Evolutionary conservation across 2,329 filamentous ascomycete species (phyloP).

Genomic region (Clarireedia hainanense): DNA sequence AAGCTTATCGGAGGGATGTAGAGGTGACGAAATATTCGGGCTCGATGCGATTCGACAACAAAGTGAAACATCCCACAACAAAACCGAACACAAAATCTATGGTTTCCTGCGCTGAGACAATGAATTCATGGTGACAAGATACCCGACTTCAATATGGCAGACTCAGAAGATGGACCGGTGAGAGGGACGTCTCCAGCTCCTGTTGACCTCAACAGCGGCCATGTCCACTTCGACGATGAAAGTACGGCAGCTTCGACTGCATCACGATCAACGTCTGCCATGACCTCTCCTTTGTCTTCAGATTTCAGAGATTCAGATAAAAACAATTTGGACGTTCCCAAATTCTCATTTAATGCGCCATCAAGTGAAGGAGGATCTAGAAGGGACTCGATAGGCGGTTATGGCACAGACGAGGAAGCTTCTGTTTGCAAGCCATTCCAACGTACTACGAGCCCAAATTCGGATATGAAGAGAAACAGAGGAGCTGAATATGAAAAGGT

Average conservation of each 20-base stretch:
- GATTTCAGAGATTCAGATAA: slow-evolving; percentile 20
- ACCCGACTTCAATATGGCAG: slow-evolving; percentile 22
- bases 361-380: slow-evolving; percentile 15
- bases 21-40: slow-evolving; percentile 6
- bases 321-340: slow-evolving; percentile 20
- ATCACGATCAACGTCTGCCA: slow-evolving; percentile 26
- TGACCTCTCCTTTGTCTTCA: slow-evolving; percentile 27
- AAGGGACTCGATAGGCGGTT: slow-evolving; percentile 22
- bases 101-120: not conserved
- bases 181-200: slow-evolving; percentile 22
- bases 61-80: not conserved
- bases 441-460: slow-evolving; percentile 41
- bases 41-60: not conserved
- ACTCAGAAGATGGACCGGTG: slow-evolving; percentile 21
- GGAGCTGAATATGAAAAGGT: slow-evolving; percentile 27
- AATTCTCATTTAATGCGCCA: slow-evolving; percentile 22
- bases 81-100: not conserved
- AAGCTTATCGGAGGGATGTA: slow-evolving; percentile 10
- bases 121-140: not conserved
- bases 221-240: slow-evolving; percentile 22
- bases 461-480: slow-evolving; percentile 25
- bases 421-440: slow-evolving; percentile 50
- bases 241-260: slow-evolving; percentile 18
- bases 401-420: slow-evolving; percentile 51
- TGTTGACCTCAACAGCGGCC: slow-evolving; percentile 15